Percentiles rank a stretch among this genome's conserved stretches.
phyloP scores from a whole-genome alignment of 805 yeast species.

The Wickerhamiella australiensis region DNA sequence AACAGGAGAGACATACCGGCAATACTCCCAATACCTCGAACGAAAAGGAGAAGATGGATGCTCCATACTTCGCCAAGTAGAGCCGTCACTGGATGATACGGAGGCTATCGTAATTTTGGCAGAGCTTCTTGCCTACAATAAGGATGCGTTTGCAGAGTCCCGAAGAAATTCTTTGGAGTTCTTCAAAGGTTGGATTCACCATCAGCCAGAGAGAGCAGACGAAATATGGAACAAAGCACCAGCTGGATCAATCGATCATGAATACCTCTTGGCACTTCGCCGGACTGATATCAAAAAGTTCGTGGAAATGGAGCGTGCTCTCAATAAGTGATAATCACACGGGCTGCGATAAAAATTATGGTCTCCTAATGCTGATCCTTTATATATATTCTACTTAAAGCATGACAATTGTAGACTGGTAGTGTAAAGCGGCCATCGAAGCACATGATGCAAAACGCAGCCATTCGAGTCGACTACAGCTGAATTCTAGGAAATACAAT shows the following conservation, averaged over 20 bases:
- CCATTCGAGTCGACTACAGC: no score
- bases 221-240: slow-evolving; percentile 15
- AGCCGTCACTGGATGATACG: not conserved
- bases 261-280: slow-evolving; percentile 14
- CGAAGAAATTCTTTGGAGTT: not conserved
- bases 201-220: slow-evolving; percentile 15
- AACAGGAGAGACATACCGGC: not conserved
- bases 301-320: slow-evolving; percentile 13
- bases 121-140: slow-evolving; percentile 12
- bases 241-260: slow-evolving; percentile 11
- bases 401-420: no score
- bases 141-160: slow-evolving; percentile 7
- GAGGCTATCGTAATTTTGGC: slow-evolving; percentile 3
- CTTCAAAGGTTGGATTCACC: slow-evolving; percentile 9
- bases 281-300: slow-evolving; percentile 14
- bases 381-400: no score
- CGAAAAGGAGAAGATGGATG: not conserved
- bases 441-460: no score
- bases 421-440: no score
- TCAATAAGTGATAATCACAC: slow-evolving; percentile 12
- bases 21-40: slow-evolving; percentile 1
- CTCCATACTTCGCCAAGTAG: not conserved
- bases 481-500: no score
- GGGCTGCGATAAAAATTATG: not conserved
- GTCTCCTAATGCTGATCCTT: no score